Evolutionary conservation across 306 rosid genomes (phyloP).

Genomic region (Senna siamea): DNA sequence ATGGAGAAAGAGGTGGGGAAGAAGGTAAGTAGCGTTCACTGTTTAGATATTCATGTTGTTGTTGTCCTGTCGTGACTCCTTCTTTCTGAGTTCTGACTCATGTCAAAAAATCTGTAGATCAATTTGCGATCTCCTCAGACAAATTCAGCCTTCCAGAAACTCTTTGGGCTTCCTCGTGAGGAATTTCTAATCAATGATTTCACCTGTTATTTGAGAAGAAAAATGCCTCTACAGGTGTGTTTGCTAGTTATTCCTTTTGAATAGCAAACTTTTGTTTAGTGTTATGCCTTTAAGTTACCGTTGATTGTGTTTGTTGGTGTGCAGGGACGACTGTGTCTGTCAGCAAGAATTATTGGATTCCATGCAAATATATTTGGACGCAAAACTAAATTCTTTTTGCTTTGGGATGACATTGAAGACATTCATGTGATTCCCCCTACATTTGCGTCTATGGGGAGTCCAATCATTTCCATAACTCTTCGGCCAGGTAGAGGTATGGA

Average conservation of each 20-base stretch:
- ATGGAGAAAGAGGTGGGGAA: conserved; percentile 99
- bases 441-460: conserved; percentile 96
- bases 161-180: conserved; percentile 91
- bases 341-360: conserved; percentile 92
- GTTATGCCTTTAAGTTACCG: conserved; percentile 37
- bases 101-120: conserved; percentile 56
- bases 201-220: conserved; percentile 90
- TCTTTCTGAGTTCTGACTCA: conserved; percentile 34
- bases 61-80: conserved; percentile 26
- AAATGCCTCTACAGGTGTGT: conserved; percentile 92
- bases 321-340: conserved; percentile 93
- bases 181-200: conserved; percentile 98
- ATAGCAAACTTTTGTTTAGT: conserved; percentile 29
- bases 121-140: conserved; percentile 94
- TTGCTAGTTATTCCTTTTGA: conserved; percentile 22
- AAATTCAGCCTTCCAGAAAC: conserved; percentile 92
- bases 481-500: conserved; percentile 85
- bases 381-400: conserved; percentile 86
- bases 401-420: conserved; percentile 97
- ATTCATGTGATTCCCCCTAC: conserved; percentile 77
- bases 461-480: conserved; percentile 75
- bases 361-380: conserved; percentile 91
- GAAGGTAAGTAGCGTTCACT: conserved; percentile 79
- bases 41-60: conserved; percentile 27
- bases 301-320: conserved; percentile 28